These are phyloP conservation scores for Biscogniauxia marginata DNA, from an alignment of 2,329 filamentous ascomycete species.

Conservation along the genomic window DNA sequence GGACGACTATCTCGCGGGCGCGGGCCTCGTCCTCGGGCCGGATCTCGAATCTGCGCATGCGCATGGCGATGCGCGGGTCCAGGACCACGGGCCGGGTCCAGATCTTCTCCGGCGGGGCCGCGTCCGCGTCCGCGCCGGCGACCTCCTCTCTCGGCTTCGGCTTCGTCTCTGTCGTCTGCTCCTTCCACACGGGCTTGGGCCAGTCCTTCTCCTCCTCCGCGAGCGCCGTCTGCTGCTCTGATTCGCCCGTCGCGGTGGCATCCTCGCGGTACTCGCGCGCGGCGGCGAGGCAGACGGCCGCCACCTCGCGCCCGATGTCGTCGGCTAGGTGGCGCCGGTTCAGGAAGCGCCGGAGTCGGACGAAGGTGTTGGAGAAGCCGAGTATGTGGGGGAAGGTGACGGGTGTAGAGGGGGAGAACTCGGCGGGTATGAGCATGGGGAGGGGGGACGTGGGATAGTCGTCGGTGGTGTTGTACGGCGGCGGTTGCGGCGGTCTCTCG, in stretches of 20 bases:
- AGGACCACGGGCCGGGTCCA: conserved; percentile 75
- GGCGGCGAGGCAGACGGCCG: conserved; percentile 72
- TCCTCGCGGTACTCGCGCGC: conserved; percentile 49
- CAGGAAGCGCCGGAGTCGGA: conserved; percentile 82
- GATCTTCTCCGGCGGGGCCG: conserved; percentile 55
- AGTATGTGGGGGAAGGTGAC: conserved; percentile 86
- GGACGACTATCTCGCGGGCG: conserved; percentile 59
- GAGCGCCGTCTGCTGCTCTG: conserved; percentile 66
- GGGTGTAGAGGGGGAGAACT: conserved; percentile 70
- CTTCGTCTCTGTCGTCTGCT: too few relatives aligned
- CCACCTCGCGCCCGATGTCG: conserved; percentile 81
- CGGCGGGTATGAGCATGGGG: conserved; percentile 63
- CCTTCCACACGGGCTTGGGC: conserved; percentile 75
- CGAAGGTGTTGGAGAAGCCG: conserved; percentile 87
- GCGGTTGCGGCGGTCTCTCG: conserved; percentile 60
- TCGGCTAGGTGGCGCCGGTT: conserved; percentile 85
- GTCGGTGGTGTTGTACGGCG: conserved; percentile 70
- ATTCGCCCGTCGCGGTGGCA: conserved; percentile 33
- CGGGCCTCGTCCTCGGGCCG: conserved; percentile 66
- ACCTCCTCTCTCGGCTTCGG: conserved; percentile 38
- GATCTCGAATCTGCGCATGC: conserved; percentile 80
- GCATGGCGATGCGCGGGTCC: conserved; percentile 70
- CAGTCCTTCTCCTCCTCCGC: conserved; percentile 74
- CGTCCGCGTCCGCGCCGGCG: conserved; percentile 21
- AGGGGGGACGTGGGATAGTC: conserved; percentile 69